A percentile compares a stretch with the other conserved stretches of the same genome.
Evolutionary conservation across 208 protist species (phyloP).

Genomic region (Trypanosoma mega): DNA sequence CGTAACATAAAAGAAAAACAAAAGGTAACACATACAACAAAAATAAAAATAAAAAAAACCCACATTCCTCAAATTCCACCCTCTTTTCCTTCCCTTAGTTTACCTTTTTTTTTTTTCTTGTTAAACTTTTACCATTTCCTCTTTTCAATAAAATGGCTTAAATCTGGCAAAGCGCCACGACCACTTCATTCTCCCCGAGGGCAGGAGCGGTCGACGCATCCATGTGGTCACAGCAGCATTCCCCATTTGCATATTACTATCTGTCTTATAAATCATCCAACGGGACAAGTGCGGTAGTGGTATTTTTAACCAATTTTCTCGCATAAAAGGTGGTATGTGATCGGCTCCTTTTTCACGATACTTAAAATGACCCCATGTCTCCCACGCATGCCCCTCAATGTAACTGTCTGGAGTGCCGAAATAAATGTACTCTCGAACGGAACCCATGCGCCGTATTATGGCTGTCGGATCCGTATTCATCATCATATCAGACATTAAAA

Average conservation of each 20-base stretch:
- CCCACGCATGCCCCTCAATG: constrained; percentile 77
- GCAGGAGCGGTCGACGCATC: constrained; percentile 65
- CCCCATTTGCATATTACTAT: constrained; percentile 83
- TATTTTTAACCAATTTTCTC: constrained; percentile 78
- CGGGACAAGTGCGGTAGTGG: constrained; percentile 68
- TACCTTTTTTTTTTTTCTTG: neutral
- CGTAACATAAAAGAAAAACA: neutral
- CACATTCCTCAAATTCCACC: too few relatives aligned
- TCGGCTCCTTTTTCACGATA: constrained; percentile 61
- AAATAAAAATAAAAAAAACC: constrained; percentile 5
- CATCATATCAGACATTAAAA: constrained; percentile 84
- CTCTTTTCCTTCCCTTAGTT: too few relatives aligned
- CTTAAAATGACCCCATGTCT: constrained; percentile 85
- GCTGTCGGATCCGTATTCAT: constrained; percentile 74
- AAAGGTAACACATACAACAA: neutral
- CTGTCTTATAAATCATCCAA: constrained; percentile 83
- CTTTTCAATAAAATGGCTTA: constrained; percentile 56
- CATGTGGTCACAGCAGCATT: constrained; percentile 70
- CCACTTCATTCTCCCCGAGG: constrained; percentile 31
- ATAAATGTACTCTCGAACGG: constrained; percentile 82
- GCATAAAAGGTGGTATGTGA: constrained; percentile 65
- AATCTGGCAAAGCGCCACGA: constrained; percentile 64
- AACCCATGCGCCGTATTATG: constrained; percentile 76
- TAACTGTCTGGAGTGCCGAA: constrained; percentile 87
- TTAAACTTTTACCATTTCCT: neutral